Base-by-base conservation (phyloP, 106 monocot genomes). In the Platanthera guangdongensis region DNA sequence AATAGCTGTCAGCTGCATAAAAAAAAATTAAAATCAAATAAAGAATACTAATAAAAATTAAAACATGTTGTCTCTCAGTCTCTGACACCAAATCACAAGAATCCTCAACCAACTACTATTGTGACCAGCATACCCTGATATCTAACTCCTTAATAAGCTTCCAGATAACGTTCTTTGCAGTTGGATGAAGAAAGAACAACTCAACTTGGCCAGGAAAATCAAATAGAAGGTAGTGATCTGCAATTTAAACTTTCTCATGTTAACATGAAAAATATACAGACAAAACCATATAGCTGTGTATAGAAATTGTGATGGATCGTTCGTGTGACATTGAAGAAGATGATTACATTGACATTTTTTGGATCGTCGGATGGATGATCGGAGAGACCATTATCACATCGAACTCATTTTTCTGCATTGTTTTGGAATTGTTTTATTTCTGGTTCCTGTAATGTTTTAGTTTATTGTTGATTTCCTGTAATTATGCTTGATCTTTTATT, bases 171-270 rank as follows among this genome's bases (percentile, higher is more conserved):
- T 80, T 97, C 78, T 86, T 93, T 52, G 91, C 87, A 85, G 91
- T 97, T 73, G 96, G 89, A 76, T 97, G 96, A 76, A 97, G 96
- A 75, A 89, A 97, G 86, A 97, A 97, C 73, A 97, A 86, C 78
- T 97, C 96, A 82, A 93, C 93, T 89, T 97, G 96, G 18, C 96
- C 93, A 78, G 96, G 96, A 80, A 96, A 93, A 84, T 96, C 93
- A 87, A 96, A 96, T 57, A 96, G 75, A 79, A 96, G 77, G 68
- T 97, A 97, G 72, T 97, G 96, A 87, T 97, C 96, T 96, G 84
- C 82, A 90, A 62, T 47, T 67, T 39, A 67, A 12, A 67, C 25
- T 4, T 67, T 11, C 12, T 11, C 67, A 39, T 67, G 67, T 25
- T 67, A 67, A 67, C 39, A 67, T 19, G 39, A 25, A 67, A 39